Evolutionary conservation across 306 rosid species (phyloP).

Genomic region (Gleditsia sinensis): DNA sequence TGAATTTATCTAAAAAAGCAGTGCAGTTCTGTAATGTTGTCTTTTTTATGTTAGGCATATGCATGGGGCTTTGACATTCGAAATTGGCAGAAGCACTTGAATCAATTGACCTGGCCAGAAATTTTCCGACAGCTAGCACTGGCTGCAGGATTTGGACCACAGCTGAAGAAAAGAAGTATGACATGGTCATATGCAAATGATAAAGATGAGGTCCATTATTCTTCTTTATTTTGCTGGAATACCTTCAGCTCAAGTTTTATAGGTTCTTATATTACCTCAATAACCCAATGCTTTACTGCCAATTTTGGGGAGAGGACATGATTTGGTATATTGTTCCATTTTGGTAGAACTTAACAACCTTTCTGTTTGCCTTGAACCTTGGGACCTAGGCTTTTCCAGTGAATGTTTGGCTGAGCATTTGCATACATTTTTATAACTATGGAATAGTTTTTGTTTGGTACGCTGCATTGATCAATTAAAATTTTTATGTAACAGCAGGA

Average conservation of each 20-base stretch:
- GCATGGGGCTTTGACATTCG: constrained; percentile 99
- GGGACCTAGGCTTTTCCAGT: constrained; percentile 15
- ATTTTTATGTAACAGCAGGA: constrained; percentile 53
- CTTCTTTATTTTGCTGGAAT: constrained; percentile 8
- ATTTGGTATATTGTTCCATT: constrained; percentile 10
- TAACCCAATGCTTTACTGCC: constrained; percentile 8
- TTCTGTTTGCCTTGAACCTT: constrained; percentile 10
- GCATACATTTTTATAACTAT: background rate
- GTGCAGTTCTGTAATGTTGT: constrained; percentile 25
- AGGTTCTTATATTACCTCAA: constrained; percentile 1
- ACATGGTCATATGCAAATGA: constrained; percentile 68
- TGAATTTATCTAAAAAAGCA: constrained; percentile 15
- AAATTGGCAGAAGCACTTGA: constrained; percentile 93
- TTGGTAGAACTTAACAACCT: constrained; percentile 1
- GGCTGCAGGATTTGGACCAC: constrained; percentile 95
- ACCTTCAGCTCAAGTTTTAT: constrained; percentile 6
- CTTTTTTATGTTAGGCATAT: constrained; percentile 64
- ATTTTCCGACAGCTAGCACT: constrained; percentile 88
- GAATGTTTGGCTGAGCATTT: constrained; percentile 22
- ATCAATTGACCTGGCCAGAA: constrained; percentile 96
- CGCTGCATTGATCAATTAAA: constrained; percentile 12
- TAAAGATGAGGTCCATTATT: constrained; percentile 73
- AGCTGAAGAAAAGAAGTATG: constrained; percentile 72
- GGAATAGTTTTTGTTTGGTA: background rate
- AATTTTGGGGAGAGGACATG: constrained; percentile 1